Evolutionary conservation across 257 asterid species (phyloP), one percentile per base, ranked within the genome.

Genomic region (Nicotiana knightiana): DNA sequence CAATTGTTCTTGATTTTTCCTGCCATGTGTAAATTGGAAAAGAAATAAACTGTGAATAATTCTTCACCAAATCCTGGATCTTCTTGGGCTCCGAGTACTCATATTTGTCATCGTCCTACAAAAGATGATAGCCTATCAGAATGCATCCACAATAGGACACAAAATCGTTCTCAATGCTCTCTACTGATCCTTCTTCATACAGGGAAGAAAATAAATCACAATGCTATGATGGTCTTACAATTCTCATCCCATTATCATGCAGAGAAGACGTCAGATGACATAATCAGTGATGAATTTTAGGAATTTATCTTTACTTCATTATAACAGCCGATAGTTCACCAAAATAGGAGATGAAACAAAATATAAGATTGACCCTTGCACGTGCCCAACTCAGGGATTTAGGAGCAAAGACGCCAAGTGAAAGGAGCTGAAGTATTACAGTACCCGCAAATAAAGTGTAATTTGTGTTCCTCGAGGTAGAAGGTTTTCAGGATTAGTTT

Each of bases 1-100:
- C 99, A 75, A 96, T 85, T 76, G 93, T 93, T 88, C 94, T 94
- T 2, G 99, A 94, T 84, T 96, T 93, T 85, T 96, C 99, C 85
- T 91, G 97, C 99, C 99, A 96, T 16, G 93, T 91, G 63, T 91
- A 94, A 85, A 96, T 96, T 48, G 99, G 99, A 83, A 96, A 96
- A 9, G 98, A 92, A 76, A 96, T 97, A 79, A 96, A 96, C 82
- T 96, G 99, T 24, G 99, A 96, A 83, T 96, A 96, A 84, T 93
- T 96, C 89, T 94, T 96, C 90, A 96, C 99, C 93, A 96, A 92
- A 86, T 80, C 88, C 91, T 90, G 97, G 85, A 96, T 92, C 89
- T 88, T 94, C 48, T 88, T 65, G 61, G 98, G 95, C 89, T 96
- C 99, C 0, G 98, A 85, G 82, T 89, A 96, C 85, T 96, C 99